Percentiles rank a stretch among this genome's conserved stretches.
These are phyloP conservation scores for Schizothecium vesticola DNA, from an alignment of 495 filamentous ascomycete species.

Conservation along the genomic window DNA sequence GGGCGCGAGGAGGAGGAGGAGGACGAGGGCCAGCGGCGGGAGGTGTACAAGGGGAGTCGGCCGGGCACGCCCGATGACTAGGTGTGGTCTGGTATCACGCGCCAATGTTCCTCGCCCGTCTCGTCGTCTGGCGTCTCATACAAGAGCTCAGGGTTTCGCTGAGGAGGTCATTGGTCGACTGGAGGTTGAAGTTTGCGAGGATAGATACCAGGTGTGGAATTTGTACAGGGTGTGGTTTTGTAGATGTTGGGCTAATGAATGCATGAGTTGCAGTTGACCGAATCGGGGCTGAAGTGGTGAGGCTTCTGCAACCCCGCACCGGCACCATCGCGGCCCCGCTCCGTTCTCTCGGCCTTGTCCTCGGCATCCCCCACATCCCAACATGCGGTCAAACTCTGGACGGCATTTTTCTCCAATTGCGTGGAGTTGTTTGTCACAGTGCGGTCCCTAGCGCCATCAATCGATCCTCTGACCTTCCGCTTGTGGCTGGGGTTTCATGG, in stretches of 20 bases:
- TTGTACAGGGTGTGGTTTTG: neutral
- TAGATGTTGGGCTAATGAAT: conserved; percentile 4
- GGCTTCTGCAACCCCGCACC: neutral
- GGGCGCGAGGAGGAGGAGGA: conserved; percentile 37
- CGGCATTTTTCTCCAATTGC: neutral
- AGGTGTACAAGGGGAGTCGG: conserved; percentile 30
- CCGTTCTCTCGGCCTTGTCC: neutral
- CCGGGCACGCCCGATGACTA: conserved; percentile 35
- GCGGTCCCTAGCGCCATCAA: neutral
- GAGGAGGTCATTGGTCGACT: no score
- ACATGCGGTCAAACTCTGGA: neutral
- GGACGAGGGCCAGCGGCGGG: conserved; percentile 22
- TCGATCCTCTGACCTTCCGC: neutral
- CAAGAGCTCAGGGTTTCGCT: no score
- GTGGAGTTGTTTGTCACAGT: neutral
- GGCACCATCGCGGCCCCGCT: neutral
- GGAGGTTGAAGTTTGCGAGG: neutral
- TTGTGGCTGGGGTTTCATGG: neutral
- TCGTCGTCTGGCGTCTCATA: conserved; percentile 3
- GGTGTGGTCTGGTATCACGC: conserved; percentile 29
- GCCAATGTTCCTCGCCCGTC: conserved; percentile 18
- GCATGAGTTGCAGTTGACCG: neutral
- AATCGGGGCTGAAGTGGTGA: neutral
- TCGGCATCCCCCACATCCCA: neutral
- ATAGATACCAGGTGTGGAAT: conserved; percentile 2